Conservation (phyloP, 192 early-diverging fungal species). For the Gonapodya sp. region DNA sequence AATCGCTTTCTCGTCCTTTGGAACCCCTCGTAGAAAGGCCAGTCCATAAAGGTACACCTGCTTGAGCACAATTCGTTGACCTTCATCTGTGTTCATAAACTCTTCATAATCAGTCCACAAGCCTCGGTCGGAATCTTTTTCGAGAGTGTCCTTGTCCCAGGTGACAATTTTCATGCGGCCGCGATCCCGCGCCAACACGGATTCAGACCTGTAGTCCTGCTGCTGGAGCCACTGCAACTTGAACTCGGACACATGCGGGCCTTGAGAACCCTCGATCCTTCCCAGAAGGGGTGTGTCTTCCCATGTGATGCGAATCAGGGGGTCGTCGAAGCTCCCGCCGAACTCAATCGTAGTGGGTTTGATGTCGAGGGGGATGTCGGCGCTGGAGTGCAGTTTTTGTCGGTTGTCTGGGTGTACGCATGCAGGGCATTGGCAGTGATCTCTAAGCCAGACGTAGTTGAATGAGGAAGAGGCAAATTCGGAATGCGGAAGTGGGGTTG, state of each 20-base stretch:
- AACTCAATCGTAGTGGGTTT: background rate
- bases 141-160: background rate
- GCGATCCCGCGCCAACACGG: background rate
- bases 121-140: background rate
- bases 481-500: background rate
- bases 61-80: background rate
- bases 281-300: background rate
- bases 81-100: background rate
- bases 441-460: conserved; percentile 35
- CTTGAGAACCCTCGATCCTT: background rate
- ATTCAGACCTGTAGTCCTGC: background rate
- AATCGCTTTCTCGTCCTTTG: background rate
- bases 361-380: background rate
- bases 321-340: background rate
- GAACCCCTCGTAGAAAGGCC: background rate
- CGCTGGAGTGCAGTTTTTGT: conserved; percentile 41
- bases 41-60: background rate
- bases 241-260: background rate
- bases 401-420: conserved; percentile 36
- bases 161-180: background rate
- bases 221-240: background rate
- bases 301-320: background rate
- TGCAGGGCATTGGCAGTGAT: conserved; percentile 38
- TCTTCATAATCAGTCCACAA: background rate
- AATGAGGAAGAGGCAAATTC: background rate